A percentile compares a stretch with the other conserved stretches of the same genome.
Evolutionary conservation across 306 rosid species (phyloP).

Genomic region (Senna siamea): DNA sequence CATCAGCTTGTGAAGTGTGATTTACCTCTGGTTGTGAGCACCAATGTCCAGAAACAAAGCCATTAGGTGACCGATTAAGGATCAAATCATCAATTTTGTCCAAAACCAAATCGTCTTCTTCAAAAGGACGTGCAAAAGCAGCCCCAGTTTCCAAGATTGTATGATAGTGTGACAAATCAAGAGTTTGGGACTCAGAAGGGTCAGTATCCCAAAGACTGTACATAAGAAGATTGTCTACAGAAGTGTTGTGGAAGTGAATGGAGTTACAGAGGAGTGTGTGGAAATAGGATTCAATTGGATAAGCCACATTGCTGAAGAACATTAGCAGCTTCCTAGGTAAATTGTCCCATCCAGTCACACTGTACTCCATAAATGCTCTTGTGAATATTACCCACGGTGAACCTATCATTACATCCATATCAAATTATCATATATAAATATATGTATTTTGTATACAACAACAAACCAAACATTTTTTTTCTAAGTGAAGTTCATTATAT

Average conservation of each 20-base stretch:
- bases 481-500: too few relatives aligned
- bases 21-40: constrained; percentile 45
- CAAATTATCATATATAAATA: too few relatives aligned
- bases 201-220: constrained; percentile 54
- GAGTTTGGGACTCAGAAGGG: constrained; percentile 49
- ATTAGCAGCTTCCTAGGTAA: constrained; percentile 66
- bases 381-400: constrained; percentile 73
- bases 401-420: constrained; percentile 46
- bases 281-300: constrained; percentile 70
- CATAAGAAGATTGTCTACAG: constrained; percentile 51
- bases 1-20: constrained; percentile 22
- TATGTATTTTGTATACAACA: too few relatives aligned
- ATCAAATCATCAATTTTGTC: constrained; percentile 10
- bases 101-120: too few relatives aligned
- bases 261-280: constrained; percentile 75
- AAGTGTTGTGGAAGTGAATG: constrained; percentile 53
- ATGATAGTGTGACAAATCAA: constrained; percentile 58
- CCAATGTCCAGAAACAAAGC: constrained; percentile 65
- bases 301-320: constrained; percentile 72
- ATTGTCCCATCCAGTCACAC: constrained; percentile 75
- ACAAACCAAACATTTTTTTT: too few relatives aligned
- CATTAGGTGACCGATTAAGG: constrained; percentile 45
- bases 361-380: constrained; percentile 65
- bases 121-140: constrained; percentile 68
- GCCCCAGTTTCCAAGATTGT: constrained; percentile 50